A percentile compares a stretch with the other conserved stretches of the same genome.
These are phyloP conservation scores for Coniochaeta hoffmannii DNA, from an alignment of 2,329 filamentous ascomycete species.

Conservation along the genomic window DNA sequence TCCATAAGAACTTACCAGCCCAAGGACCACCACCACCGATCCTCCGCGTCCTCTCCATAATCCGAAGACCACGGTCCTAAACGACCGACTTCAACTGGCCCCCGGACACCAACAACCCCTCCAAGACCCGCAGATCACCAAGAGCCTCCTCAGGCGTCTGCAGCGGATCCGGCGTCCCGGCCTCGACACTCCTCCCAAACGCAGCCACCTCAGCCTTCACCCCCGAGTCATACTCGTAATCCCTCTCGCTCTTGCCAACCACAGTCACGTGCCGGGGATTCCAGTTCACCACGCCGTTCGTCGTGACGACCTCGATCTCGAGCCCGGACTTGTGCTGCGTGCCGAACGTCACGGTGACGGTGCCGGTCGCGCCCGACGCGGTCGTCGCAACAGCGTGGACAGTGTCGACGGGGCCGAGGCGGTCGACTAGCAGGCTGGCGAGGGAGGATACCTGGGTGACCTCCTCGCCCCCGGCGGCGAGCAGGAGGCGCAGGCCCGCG, in stretches of 20 bases:
- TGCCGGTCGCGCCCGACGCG: slow-evolving; percentile 10
- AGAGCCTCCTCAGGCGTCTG: slow-evolving; percentile 17
- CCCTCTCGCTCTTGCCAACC: slow-evolving; percentile 5
- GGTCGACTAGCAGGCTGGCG: slow-evolving; percentile 41
- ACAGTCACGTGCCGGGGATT: slow-evolving; percentile 7
- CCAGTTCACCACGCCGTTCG: slow-evolving; percentile 14
- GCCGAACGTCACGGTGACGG: slow-evolving; percentile 15
- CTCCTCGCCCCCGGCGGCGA: slow-evolving; percentile 36
- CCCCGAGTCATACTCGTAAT: slow-evolving; percentile 8
- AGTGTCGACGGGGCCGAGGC: slow-evolving; percentile 59
- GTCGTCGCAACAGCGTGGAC: slow-evolving; percentile 41
- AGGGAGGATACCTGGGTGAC: slow-evolving; percentile 43
- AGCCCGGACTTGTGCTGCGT: slow-evolving; percentile 14
- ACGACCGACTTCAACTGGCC: not conserved
- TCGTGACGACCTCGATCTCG: slow-evolving; percentile 13
- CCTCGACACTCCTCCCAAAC: slow-evolving; percentile 13
- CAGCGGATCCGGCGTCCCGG: slow-evolving; percentile 10
- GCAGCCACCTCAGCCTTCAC: slow-evolving; percentile 17
- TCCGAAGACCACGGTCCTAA: too few species aligned
- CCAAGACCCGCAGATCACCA: slow-evolving; percentile 14
- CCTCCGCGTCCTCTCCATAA: too few species aligned
- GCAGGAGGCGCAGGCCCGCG: slow-evolving; percentile 51
- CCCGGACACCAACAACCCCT: slow-evolving; percentile 13
- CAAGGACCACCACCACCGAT: too few species aligned
- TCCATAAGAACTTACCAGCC: too few species aligned